Conservation (phyloP, 192 early-diverging fungal species). For the Gaertneriomyces sp. region DNA sequence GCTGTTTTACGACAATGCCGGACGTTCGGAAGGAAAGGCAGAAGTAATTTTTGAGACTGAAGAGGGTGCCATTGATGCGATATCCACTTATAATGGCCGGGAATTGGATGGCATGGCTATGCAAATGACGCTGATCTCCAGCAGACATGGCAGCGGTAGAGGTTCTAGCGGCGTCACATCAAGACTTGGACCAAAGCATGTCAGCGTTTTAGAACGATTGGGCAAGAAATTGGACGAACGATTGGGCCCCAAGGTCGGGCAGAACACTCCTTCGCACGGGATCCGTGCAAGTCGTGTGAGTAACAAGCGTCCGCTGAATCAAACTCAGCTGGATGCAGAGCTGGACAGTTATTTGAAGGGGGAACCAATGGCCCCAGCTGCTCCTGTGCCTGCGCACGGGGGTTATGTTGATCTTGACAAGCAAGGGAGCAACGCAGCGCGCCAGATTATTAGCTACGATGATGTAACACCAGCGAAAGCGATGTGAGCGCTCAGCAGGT, state of each 20-base stretch:
- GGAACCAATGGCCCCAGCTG: conserved; percentile 8
- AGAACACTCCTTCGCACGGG: background rate
- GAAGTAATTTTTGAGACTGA: conserved; percentile 9
- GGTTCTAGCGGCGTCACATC: background rate
- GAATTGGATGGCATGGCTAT: conserved; percentile 24
- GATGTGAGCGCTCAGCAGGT: no score
- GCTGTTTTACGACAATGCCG: conserved; percentile 26
- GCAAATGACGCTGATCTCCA: conserved; percentile 2
- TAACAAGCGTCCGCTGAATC: background rate
- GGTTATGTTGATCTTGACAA: conserved; percentile 17
- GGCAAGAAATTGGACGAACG: conserved; percentile 20
- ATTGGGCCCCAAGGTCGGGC: conserved; percentile 6
- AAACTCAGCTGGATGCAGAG: conserved; percentile 15
- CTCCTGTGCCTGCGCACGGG: background rate
- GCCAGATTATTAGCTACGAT: conserved; percentile 23
- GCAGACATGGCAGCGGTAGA: background rate
- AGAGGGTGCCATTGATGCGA: conserved; percentile 10
- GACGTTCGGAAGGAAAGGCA: conserved; percentile 18
- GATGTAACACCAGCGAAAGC: conserved; percentile 11
- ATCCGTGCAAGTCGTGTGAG: conserved; percentile 7
- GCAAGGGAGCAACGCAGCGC: background rate
- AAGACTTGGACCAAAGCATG: conserved; percentile 19
- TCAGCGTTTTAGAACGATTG: conserved; percentile 17
- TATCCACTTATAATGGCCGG: conserved; percentile 17
- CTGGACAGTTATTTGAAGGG: conserved; percentile 24